Base-by-base conservation (phyloP, 1,284 basidiomycete species). In the Ustilago lituana region DNA sequence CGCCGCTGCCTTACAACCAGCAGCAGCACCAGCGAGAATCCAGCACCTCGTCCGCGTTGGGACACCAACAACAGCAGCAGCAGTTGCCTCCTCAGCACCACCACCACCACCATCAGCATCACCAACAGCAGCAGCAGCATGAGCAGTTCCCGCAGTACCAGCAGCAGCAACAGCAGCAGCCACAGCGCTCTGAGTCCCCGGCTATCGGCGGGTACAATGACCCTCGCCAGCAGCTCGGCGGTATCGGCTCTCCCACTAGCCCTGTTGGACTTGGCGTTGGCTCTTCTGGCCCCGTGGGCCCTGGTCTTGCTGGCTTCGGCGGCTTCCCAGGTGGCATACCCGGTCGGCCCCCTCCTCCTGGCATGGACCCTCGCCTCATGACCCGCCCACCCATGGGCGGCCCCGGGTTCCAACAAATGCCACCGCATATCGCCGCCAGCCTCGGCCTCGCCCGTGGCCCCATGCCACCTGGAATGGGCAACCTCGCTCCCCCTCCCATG, bases 361-460 rank as follows among this genome's bases (percentile, higher is more conserved):
- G 62, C 26, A 62, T 74, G 44, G 72, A 76, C 32, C 72, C 74
- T 9, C 67, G 73, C 9, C 32, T 76, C 52, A 49, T 76, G 46
- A 68, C 36, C 4, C 63, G 71, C 19, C 67, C 72, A 6, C 63
- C 71, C 17, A 51, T 69, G 66, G 60, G 66, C 15, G 60, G 45
- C 17, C 57, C 65, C 15, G 69, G 73, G 1, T 64, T 59, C 49
- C 58, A 64, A 29, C 64, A 64, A 51, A 50, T 70, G 51, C 74
- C 72, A n/a, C 73, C 73, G n/a, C 73, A 73, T 57, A 58, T 73
- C 17, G 70, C 73, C 8, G 70, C 62, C 22, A 57, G 59, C 15
- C 62, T 73, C 24, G 55, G 63, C 0, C 23, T 67, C 4, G 64
- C 60, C 5, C 36, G 70, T 8, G 64, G 68, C 20, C 73, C 73